These are phyloP conservation scores for Scedosporium boydii DNA, from an alignment of 2,329 filamentous ascomycete species.

Conservation along the genomic window DNA sequence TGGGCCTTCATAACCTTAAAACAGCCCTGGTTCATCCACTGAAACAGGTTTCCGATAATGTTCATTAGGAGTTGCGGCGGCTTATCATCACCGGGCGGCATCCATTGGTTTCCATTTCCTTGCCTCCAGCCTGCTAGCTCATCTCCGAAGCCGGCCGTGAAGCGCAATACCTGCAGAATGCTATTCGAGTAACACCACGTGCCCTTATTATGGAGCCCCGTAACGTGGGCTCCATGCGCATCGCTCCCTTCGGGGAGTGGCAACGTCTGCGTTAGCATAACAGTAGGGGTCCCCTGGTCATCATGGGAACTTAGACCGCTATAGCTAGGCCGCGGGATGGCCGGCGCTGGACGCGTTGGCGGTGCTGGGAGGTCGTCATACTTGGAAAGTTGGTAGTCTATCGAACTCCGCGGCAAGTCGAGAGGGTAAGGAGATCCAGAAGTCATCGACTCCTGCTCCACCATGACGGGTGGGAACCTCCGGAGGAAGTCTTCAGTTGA, in stretches of 20 bases:
- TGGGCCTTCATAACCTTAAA: slow-evolving; percentile 41
- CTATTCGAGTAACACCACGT: slow-evolving; percentile 90
- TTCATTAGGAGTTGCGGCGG: slow-evolving; percentile 50
- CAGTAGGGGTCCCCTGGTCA: slow-evolving; percentile 1
- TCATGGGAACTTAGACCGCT: slow-evolving; percentile 50
- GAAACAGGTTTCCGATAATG: slow-evolving; percentile 49
- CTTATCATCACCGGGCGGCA: slow-evolving; percentile 50
- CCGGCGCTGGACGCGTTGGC: slow-evolving; percentile 58
- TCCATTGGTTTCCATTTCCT: slow-evolving; percentile 56
- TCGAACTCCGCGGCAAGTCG: slow-evolving; percentile 13
- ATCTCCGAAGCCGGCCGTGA: slow-evolving; percentile 59
- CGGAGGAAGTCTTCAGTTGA: slow-evolving; percentile 78
- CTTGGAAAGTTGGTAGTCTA: background rate
- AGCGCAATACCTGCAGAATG: slow-evolving; percentile 74
- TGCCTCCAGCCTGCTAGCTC: slow-evolving; percentile 49
- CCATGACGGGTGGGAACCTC: slow-evolving; percentile 64
- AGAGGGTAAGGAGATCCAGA: slow-evolving; percentile 16
- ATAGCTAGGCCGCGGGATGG: slow-evolving; percentile 63
- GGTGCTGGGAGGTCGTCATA: slow-evolving; percentile 35
- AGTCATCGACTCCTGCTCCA: slow-evolving; percentile 51
- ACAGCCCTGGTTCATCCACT: slow-evolving; percentile 44
- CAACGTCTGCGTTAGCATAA: slow-evolving; percentile 20
- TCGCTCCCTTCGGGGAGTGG: slow-evolving; percentile 7
- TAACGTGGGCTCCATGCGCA: slow-evolving; percentile 11
- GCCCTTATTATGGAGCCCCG: slow-evolving; percentile 67